These are phyloP conservation scores for Naganishia sp. DNA, from an alignment of 1,284 basidiomycete genomes.

Conservation along the genomic window DNA sequence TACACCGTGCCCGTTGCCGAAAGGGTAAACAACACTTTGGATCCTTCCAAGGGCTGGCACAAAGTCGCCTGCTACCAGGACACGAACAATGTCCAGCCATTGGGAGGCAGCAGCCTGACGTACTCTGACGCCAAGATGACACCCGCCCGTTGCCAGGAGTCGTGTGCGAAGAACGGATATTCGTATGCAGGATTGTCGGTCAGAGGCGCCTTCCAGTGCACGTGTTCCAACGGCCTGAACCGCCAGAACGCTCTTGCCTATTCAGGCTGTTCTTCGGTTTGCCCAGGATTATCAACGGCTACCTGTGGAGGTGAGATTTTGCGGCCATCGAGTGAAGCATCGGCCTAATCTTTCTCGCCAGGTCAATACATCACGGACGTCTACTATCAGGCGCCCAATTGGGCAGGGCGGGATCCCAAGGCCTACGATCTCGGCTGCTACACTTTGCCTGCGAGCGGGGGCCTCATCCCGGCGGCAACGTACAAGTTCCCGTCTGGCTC, in stretches of 20 bases:
- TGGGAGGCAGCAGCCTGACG: slow-evolving; percentile 3
- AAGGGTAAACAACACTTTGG: background rate
- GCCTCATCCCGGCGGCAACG: background rate
- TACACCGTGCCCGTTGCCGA: slow-evolving; percentile 29
- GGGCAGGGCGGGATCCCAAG: background rate
- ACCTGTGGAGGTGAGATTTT: slow-evolving; percentile 17
- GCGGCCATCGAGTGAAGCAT: background rate
- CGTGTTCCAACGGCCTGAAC: background rate
- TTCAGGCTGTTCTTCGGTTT: background rate
- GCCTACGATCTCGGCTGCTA: slow-evolving; percentile 10
- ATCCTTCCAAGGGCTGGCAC: slow-evolving; percentile 37
- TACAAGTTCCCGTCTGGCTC: slow-evolving; percentile 33
- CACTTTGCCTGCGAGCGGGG: background rate
- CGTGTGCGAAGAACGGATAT: slow-evolving; percentile 6
- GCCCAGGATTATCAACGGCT: background rate
- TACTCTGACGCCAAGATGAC: slow-evolving; percentile 14
- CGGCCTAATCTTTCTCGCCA: background rate
- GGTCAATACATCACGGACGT: background rate
- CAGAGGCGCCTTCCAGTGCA: background rate
- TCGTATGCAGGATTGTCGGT: background rate
- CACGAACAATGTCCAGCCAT: background rate
- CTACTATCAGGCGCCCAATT: background rate
- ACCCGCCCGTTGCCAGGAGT: background rate
- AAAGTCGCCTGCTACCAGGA: slow-evolving; percentile 37
- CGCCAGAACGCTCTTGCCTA: background rate